These are phyloP conservation scores for Penicillium samsonianum DNA, from an alignment of 495 filamentous ascomycete species.

Conservation along the genomic window DNA sequence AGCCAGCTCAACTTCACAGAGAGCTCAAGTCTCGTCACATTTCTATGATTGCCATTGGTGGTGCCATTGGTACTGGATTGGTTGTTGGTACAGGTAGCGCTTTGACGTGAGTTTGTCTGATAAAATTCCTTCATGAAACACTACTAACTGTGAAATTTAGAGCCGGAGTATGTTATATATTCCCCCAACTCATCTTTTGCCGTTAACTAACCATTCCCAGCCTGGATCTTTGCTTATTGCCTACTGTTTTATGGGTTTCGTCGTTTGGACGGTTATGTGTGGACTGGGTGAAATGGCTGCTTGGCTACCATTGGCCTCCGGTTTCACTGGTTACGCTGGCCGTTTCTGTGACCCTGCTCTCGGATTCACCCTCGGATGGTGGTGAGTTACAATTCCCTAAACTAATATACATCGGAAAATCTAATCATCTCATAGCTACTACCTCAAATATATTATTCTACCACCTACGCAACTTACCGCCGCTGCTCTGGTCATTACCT, in stretches of 20 bases:
- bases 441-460: constrained; percentile 69
- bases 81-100: constrained; percentile 61
- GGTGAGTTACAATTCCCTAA: constrained; percentile 29
- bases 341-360: constrained; percentile 66
- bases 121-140: neutral
- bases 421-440: constrained; percentile 42
- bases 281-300: constrained; percentile 69
- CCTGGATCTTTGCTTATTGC: constrained; percentile 77
- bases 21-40: constrained; percentile 75
- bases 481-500: constrained; percentile 72
- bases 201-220: constrained; percentile 37
- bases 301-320: constrained; percentile 61
- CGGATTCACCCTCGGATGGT: constrained; percentile 66
- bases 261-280: constrained; percentile 66
- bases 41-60: constrained; percentile 90
- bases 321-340: constrained; percentile 62
- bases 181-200: neutral
- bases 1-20: constrained; percentile 54
- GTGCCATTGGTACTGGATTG: constrained; percentile 77
- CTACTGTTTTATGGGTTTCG: constrained; percentile 58
- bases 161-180: constrained; percentile 2
- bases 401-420: neutral
- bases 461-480: constrained; percentile 83
- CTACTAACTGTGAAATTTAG: neutral
- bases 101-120: neutral